A percentile compares a stretch with the other conserved stretches of the same genome.
These are phyloP conservation scores for Tylopilus sp. DNA, from an alignment of 768 basidiomycete genomes.

Conservation along the genomic window DNA sequence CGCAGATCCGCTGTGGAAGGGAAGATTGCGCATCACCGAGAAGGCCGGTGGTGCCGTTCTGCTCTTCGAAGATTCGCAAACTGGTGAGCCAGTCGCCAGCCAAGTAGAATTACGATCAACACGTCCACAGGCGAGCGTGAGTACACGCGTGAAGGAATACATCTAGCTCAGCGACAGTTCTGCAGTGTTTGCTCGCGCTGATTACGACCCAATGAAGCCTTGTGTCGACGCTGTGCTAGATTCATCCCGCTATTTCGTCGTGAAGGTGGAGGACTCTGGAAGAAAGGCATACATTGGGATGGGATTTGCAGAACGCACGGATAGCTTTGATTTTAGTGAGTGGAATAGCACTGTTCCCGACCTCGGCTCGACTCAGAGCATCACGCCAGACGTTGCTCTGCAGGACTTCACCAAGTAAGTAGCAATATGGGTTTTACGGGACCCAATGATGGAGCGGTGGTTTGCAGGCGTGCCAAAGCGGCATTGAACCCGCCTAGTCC, in stretches of 20 bases:
- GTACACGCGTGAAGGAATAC: conserved; percentile 23
- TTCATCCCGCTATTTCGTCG: conserved; percentile 92
- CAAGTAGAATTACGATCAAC: background rate
- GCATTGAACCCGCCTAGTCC: conserved; percentile 52
- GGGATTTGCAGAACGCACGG: conserved; percentile 85
- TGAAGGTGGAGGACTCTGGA: conserved; percentile 85
- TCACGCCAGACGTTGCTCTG: conserved; percentile 65
- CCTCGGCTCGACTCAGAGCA: conserved; percentile 4
- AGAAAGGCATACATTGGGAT: conserved; percentile 91
- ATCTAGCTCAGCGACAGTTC: conserved; percentile 2
- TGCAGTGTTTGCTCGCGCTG: conserved; percentile 82
- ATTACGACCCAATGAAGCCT: conserved; percentile 74
- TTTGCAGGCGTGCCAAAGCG: conserved; percentile 58
- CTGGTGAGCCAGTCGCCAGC: conserved; percentile 49
- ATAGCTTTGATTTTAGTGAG: conserved; percentile 92
- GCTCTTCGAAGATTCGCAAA: conserved; percentile 76
- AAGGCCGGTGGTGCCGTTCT: conserved; percentile 63
- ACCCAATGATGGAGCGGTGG: background rate
- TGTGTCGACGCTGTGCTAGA: conserved; percentile 95
- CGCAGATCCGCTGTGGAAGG: conserved; percentile 83
- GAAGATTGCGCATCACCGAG: conserved; percentile 82
- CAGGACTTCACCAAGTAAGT: conserved; percentile 82
- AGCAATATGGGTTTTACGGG: background rate
- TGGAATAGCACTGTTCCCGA: conserved; percentile 1
- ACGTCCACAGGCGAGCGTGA: conserved; percentile 60